A percentile compares a stretch with the other conserved stretches of the same genome.
Conservation (phyloP, 345 rosid genomes). For the Eucalyptus cloeziana region DNA sequence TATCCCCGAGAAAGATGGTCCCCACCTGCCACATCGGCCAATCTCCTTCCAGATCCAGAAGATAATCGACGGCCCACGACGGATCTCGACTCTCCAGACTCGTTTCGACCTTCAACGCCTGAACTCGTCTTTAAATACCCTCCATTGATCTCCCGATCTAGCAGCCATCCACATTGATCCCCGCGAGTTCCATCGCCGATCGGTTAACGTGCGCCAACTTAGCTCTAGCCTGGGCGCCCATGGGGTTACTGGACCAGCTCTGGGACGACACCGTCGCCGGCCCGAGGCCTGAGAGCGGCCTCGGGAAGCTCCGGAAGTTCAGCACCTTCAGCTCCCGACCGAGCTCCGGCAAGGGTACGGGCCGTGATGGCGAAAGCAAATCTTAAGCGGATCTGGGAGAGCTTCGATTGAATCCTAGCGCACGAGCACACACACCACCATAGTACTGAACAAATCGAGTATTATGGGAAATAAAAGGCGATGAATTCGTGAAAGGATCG, state of each 20-base stretch:
- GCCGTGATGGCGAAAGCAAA: background rate
- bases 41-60: background rate
- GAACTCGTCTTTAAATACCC: background rate
- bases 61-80: background rate
- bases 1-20: background rate
- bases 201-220: background rate
- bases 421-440: background rate
- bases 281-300: conserved; percentile 85
- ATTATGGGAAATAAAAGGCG: background rate
- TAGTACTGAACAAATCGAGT: background rate
- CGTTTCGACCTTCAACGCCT: background rate
- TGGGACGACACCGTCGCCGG: conserved; percentile 99
- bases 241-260: conserved; percentile 85
- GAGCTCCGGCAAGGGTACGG: conserved; percentile 73
- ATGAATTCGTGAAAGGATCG: background rate
- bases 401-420: background rate
- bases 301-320: conserved; percentile 86
- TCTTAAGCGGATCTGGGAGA: background rate
- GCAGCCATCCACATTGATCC: background rate
- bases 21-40: background rate
- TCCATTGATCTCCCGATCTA: background rate
- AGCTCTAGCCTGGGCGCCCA: background rate
- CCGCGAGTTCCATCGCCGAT: background rate
- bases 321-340: conserved; percentile 48
- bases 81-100: background rate